Evolutionary conservation across 2,329 filamentous ascomycete genomes (phyloP).

Genomic region (Arthrinium puccinioides): DNA sequence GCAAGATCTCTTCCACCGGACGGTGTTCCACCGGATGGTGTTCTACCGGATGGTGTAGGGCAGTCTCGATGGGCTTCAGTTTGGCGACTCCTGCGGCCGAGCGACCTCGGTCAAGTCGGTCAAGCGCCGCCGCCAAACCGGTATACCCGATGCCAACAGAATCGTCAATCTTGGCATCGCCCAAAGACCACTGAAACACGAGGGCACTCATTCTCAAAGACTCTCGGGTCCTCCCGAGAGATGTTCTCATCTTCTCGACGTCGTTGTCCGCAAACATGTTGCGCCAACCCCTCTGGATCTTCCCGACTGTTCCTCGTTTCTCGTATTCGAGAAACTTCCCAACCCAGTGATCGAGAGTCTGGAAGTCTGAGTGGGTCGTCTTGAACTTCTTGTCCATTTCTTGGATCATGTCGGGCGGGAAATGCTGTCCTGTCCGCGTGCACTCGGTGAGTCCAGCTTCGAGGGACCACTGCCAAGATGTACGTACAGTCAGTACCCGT

Average conservation of each 20-base stretch:
- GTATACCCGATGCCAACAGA: conserved; percentile 61
- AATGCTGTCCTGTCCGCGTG: conserved; percentile 38
- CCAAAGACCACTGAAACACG: conserved; percentile 59
- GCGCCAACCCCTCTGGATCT: conserved; percentile 53
- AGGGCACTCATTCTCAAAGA: conserved; percentile 56
- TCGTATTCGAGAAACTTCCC: conserved; percentile 55
- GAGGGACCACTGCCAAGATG: too few species aligned
- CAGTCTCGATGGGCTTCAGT: conserved; percentile 19
- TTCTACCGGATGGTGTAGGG: conserved; percentile 4
- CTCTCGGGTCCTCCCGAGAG: conserved; percentile 51
- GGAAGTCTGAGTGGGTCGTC: conserved; percentile 53
- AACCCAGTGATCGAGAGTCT: conserved; percentile 56
- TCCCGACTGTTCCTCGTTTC: conserved; percentile 52
- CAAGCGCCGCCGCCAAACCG: conserved; percentile 57
- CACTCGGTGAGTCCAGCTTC: conserved; percentile 56
- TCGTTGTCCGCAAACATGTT: conserved; percentile 57
- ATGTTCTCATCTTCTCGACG: conserved; percentile 50
- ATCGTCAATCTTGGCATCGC: conserved; percentile 49
- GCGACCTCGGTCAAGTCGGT: conserved; percentile 33
- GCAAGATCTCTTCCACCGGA: conserved; percentile 11
- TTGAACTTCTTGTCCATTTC: conserved; percentile 60
- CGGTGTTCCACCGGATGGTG: not conserved
- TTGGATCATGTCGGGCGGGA: conserved; percentile 53
- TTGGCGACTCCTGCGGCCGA: conserved; percentile 18
- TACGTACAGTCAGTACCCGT: too few species aligned